Evolutionary conservation across 805 yeast genomes (phyloP), one percentile per base, ranked within the genome.

Genomic region (Nakazawaea populi): DNA sequence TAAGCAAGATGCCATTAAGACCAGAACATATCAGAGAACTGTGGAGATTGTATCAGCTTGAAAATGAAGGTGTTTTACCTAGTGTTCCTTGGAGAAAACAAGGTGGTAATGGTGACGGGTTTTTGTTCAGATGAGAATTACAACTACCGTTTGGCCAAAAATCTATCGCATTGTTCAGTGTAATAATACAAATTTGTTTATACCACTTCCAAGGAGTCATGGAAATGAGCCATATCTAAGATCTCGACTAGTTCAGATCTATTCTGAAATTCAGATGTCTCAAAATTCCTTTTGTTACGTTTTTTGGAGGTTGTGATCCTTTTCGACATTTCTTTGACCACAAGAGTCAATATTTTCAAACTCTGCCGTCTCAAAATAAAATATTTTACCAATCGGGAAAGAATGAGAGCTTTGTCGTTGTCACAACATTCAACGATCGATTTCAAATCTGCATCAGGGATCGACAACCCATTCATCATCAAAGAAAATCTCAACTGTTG

Each of bases 1-100:
- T 55, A 41, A 67, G 64, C 14, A 62, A 70, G 40, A 74, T 74
- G 45, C 96, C 96, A 1, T 64, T 91, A 43, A 72, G 80, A 35
- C 96, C 97, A 0, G 90, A 87, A 54, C 95, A 91, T 61, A 75
- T 91, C 31, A 69, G 95, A 47, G 96, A 89, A 59, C 97, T 97
- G 0, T 88, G 95, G 92, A 72, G 95, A 57, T 64, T 86, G 45
- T 86, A 83, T 57, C 81, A 79, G 56, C 55, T 75, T 42, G 96
- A 90, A 59, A 80, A 77, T 47, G 82, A 85, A 34, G 76, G 82
- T 3, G 76, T 82, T 1, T 81, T 87, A 5, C 71, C 73, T 8
- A 56, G 55, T 41, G 77, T 84, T 1, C 79, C 80, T 48, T 86
- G 91, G 89, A 72, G 91, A 52, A 65, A 75, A 6, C 88, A 85